Base-by-base conservation (phyloP, 2,329 filamentous ascomycete species). In the Penicillium sp. region DNA sequence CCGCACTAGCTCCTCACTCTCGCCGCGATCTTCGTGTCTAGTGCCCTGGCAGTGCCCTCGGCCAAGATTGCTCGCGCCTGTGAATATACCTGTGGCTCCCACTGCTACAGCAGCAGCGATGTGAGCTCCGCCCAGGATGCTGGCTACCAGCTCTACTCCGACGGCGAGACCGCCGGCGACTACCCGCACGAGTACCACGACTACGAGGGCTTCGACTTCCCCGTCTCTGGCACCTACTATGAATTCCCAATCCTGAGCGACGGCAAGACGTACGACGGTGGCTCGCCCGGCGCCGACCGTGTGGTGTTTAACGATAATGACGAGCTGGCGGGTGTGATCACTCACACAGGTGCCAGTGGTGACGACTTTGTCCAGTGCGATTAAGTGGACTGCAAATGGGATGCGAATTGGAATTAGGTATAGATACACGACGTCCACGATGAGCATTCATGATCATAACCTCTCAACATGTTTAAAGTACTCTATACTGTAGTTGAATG, bases 321-420 rank as follows among this genome's bases (percentile, higher is more conserved):
- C 52, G 43, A 74, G 41, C 72, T 78, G 30, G 83, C 80, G 10
- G 83, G 81, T 25, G 69, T 76, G 18, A 84, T 87, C 47, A 87
- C 84, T 0, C 84, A 87, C 57, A 84, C 80, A 15, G 83, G 83
- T 18, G 83, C 83, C 13, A 78, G 74, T 35, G 80, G 80, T 6
- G 81, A 86, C 60, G 71, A 76, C 64, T 87, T 87, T 64, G 80
- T 86, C 40, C 75, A 71, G n/a, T 86, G 83, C 45, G 36, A 20
- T 25, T 54, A 48, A 16, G 23, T 23, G 7, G 21, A 11, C 21
- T 23, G 11, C 11, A n/a, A n/a, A n/a, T n/a, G n/a, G n/a, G n/a
- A n/a, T n/a, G n/a, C n/a, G n/a, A n/a, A n/a, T n/a, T n/a, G 25
- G 29, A 38, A 19, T 21, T 23, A 9, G 14, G 10, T 36, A 2